Evolutionary conservation across 345 rosid species (phyloP).

Genomic region (Gossypium mustelinum): DNA sequence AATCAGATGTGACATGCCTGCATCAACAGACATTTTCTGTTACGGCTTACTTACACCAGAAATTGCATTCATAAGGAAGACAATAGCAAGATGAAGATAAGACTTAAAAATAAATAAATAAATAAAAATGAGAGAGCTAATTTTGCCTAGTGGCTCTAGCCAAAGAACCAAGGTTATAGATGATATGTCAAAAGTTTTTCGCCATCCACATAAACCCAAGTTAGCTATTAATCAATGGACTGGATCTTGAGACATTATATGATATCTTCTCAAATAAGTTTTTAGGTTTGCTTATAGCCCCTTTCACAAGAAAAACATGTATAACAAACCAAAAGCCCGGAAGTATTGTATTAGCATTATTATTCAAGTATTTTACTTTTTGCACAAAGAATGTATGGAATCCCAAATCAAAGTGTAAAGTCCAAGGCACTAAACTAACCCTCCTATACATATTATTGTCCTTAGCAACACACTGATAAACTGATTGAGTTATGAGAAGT

Average conservation of each 20-base stretch:
- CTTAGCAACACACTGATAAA: constrained; percentile 4
- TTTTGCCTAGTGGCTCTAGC: background rate
- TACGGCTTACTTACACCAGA: background rate
- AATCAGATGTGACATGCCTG: constrained; percentile 74
- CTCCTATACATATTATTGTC: background rate
- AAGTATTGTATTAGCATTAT: background rate
- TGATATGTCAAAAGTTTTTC: background rate
- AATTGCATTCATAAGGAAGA: background rate
- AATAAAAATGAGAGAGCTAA: background rate
- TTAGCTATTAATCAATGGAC: background rate
- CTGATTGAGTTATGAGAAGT: background rate
- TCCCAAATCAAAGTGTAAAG: background rate
- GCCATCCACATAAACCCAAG: background rate
- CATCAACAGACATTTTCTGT: constrained; percentile 16
- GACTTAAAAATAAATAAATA: background rate
- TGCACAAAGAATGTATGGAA: background rate
- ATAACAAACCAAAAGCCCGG: background rate
- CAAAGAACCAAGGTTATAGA: background rate
- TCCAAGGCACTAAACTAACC: background rate
- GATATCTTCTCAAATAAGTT: background rate
- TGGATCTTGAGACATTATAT: background rate
- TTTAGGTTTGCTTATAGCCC: background rate
- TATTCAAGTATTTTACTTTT: background rate
- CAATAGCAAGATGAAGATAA: too few species aligned
- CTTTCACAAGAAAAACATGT: background rate